Evolutionary conservation across 192 early-diverging fungal genomes (phyloP).

Genomic region (Phycomyces nitens): DNA sequence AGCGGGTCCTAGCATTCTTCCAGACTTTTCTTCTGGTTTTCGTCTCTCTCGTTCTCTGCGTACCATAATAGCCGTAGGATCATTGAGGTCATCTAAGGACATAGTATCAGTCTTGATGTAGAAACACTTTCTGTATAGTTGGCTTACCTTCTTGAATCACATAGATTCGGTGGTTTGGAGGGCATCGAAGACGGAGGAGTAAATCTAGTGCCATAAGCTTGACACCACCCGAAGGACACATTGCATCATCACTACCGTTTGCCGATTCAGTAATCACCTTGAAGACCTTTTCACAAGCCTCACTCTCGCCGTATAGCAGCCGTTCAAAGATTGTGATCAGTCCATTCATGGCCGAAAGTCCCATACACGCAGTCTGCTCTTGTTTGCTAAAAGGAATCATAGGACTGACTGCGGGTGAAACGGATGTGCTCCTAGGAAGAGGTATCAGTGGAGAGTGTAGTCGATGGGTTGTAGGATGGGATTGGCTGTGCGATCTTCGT

Average conservation of each 20-base stretch:
- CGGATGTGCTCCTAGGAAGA: neutral
- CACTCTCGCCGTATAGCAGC: constrained; percentile 26
- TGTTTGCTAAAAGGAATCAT: neutral
- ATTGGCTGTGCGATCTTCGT: neutral
- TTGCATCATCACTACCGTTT: constrained; percentile 23
- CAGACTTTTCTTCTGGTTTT: neutral
- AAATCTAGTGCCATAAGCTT: constrained; percentile 48
- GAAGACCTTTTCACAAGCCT: constrained; percentile 35
- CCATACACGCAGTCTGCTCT: constrained; percentile 27
- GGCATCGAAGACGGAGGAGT: constrained; percentile 47
- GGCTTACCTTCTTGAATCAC: constrained; percentile 28
- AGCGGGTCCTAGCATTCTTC: neutral
- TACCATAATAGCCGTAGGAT: neutral
- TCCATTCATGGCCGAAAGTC: constrained; percentile 36
- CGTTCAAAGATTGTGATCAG: constrained; percentile 47
- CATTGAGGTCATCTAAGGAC: constrained; percentile 4
- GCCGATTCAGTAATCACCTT: constrained; percentile 41
- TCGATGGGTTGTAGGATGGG: neutral
- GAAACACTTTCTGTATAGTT: neutral
- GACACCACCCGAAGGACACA: constrained; percentile 35
- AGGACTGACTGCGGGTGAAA: constrained; percentile 11
- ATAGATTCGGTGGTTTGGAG: constrained; percentile 51
- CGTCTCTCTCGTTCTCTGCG: constrained; percentile 6
- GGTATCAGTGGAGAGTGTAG: neutral
- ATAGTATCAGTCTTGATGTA: neutral